phyloP scores from a whole-genome alignment of 768 basidiomycete genomes.

The Auricularia heimuer region DNA sequence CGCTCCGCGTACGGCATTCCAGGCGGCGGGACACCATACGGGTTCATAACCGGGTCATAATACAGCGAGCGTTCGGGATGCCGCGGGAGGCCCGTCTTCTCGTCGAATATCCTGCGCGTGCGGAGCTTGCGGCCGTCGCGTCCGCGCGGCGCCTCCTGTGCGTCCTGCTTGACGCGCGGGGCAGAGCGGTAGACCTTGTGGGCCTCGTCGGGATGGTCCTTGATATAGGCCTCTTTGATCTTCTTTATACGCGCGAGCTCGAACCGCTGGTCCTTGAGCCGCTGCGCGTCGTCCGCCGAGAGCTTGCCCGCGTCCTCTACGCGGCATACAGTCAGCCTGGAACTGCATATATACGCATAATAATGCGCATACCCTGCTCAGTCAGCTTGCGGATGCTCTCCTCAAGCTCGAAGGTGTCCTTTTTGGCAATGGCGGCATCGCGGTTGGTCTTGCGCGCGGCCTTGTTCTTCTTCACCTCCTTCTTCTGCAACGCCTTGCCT shows the following conservation, averaged over 20 bases:
- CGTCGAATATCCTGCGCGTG: constrained; percentile 59
- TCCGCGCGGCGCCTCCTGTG: constrained; percentile 30
- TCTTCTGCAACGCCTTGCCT: constrained; percentile 91
- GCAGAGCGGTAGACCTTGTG: constrained; percentile 65
- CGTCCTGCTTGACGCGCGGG: constrained; percentile 16
- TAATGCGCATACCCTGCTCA: constrained; percentile 10
- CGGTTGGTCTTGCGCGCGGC: constrained; percentile 66
- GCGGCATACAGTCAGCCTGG: constrained; percentile 20
- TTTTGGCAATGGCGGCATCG: constrained; percentile 89
- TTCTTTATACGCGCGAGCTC: constrained; percentile 74
- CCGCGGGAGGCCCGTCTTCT: constrained; percentile 73
- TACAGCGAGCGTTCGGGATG: constrained; percentile 91
- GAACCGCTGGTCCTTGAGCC: constrained; percentile 57
- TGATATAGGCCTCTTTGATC: constrained; percentile 87
- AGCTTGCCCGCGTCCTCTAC: constrained; percentile 41
- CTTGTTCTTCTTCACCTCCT: constrained; percentile 98
- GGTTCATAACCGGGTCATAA: constrained; percentile 89
- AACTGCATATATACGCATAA: constrained; percentile 16
- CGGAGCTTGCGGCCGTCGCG: constrained; percentile 29
- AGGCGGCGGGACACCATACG: constrained; percentile 86
- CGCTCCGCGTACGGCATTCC: constrained; percentile 93
- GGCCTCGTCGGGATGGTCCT: constrained; percentile 87
- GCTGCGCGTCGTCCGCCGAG: constrained; percentile 47
- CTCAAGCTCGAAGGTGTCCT: constrained; percentile 82
- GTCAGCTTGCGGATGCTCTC: constrained; percentile 44